These are phyloP conservation scores for Suillus hirtellus DNA, from an alignment of 768 basidiomycete species.

Conservation along the genomic window DNA sequence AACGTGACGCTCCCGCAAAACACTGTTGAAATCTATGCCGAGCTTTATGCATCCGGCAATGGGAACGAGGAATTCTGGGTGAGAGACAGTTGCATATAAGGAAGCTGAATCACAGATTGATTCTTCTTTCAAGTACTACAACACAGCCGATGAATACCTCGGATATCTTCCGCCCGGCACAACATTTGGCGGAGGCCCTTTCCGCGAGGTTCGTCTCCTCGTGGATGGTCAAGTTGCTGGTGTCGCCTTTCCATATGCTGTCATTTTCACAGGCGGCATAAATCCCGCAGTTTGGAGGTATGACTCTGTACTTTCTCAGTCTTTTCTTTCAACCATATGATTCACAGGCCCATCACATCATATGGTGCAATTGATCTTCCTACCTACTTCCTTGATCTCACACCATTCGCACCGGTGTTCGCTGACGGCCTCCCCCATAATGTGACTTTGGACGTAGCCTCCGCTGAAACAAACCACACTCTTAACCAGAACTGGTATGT, in stretches of 20 bases:
- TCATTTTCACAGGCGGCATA: slow-evolving; percentile 77
- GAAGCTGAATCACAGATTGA: slow-evolving; percentile 8
- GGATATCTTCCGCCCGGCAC: slow-evolving; percentile 50
- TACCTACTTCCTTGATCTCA: slow-evolving; percentile 75
- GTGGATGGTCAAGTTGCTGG: slow-evolving; percentile 59
- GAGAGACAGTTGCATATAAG: slow-evolving; percentile 14
- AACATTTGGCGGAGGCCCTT: slow-evolving; percentile 51
- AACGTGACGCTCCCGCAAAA: slow-evolving; percentile 72
- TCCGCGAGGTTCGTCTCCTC: slow-evolving; percentile 62
- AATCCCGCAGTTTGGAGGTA: slow-evolving; percentile 69
- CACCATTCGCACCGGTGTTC: slow-evolving; percentile 72
- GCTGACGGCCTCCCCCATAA: slow-evolving; percentile 69
- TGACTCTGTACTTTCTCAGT: not conserved
- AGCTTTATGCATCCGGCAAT: slow-evolving; percentile 71
- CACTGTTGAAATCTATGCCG: slow-evolving; percentile 64
- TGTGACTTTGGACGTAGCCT: slow-evolving; percentile 71
- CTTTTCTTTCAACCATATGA: not conserved
- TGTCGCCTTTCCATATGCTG: slow-evolving; percentile 55
- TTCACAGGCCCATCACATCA: slow-evolving; percentile 63
- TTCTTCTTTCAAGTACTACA: slow-evolving; percentile 55
- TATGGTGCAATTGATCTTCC: slow-evolving; percentile 79
- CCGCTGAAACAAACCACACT: slow-evolving; percentile 63
- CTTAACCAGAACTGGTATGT: slow-evolving; percentile 80
- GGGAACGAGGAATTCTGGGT: slow-evolving; percentile 80
- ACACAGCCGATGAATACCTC: slow-evolving; percentile 62